These are phyloP conservation scores for Murraya paniculata DNA, from an alignment of 345 rosid genomes.

Conservation along the genomic window DNA sequence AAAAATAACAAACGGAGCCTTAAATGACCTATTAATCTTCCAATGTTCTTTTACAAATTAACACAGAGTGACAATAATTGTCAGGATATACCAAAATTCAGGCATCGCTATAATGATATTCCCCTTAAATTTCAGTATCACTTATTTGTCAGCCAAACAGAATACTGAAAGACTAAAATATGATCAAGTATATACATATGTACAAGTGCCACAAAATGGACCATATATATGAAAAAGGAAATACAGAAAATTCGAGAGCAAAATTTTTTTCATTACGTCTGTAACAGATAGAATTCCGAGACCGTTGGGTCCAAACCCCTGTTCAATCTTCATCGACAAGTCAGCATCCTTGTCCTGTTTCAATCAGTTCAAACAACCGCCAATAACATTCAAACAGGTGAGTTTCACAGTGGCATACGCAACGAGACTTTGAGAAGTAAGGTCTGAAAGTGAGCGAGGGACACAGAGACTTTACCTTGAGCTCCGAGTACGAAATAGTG, in stretches of 20 bases:
- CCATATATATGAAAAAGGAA: no score
- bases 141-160: neutral
- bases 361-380: slow-evolving; percentile 11
- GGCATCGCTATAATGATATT: neutral
- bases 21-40: neutral
- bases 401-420: neutral
- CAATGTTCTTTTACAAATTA: neutral
- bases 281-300: slow-evolving; percentile 77
- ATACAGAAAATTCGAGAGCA: neutral
- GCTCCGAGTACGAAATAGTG: slow-evolving; percentile 66
- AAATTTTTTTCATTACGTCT: slow-evolving; percentile 37
- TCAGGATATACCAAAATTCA: neutral
- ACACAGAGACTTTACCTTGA: slow-evolving; percentile 43
- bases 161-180: neutral
- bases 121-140: neutral
- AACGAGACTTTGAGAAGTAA: neutral
- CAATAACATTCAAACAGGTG: neutral
- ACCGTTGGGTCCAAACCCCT: slow-evolving; percentile 85
- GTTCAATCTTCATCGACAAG: slow-evolving; percentile 67
- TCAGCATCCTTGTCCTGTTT: slow-evolving; percentile 58
- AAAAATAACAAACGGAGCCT: neutral
- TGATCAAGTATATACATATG: neutral
- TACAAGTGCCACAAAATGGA: no score
- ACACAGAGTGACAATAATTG: neutral
- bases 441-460: slow-evolving; percentile 1